These are phyloP conservation scores for Coelastrella sp. DNA, from an alignment of 139 green algal species.

Conservation along the genomic window DNA sequence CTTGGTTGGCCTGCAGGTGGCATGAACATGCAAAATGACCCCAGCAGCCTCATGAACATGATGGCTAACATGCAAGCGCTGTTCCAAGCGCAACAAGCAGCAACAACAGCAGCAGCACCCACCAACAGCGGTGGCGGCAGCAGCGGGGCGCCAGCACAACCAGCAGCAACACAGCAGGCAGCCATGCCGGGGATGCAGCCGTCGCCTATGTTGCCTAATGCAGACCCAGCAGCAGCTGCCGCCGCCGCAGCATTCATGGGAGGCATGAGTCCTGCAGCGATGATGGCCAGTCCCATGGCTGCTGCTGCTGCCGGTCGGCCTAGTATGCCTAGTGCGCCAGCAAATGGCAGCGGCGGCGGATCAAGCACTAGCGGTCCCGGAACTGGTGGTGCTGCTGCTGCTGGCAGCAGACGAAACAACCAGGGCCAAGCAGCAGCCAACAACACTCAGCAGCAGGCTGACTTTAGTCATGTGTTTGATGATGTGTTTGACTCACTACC, in stretches of 20 bases:
- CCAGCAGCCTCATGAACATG: not conserved
- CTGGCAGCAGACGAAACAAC: constrained; percentile 10
- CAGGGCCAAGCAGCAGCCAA: constrained; percentile 26
- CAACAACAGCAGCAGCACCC: constrained; percentile 40
- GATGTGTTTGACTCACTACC: constrained; percentile 29
- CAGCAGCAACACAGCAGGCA: not conserved
- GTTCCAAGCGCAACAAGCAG: constrained; percentile 39
- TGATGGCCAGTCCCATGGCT: not conserved
- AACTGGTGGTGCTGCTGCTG: not conserved
- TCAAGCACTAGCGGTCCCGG: not conserved
- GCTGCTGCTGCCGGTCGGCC: not conserved
- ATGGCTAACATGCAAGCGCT: constrained; percentile 47
- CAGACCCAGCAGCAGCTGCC: constrained; percentile 34
- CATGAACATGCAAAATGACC: constrained; percentile 29
- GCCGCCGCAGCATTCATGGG: constrained; percentile 4
- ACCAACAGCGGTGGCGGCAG: constrained; percentile 22
- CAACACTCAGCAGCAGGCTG: not conserved
- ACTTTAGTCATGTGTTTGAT: constrained; percentile 48
- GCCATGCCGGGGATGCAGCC: not conserved
- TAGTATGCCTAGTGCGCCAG: not conserved
- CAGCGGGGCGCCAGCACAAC: constrained; percentile 5
- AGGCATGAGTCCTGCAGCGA: not conserved
- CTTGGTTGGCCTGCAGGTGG: not conserved
- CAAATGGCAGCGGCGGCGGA: not conserved
- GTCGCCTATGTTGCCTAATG: not conserved